Conservation (phyloP, 352 stramenopile species). For the Phytopythium oedochilum region DNA sequence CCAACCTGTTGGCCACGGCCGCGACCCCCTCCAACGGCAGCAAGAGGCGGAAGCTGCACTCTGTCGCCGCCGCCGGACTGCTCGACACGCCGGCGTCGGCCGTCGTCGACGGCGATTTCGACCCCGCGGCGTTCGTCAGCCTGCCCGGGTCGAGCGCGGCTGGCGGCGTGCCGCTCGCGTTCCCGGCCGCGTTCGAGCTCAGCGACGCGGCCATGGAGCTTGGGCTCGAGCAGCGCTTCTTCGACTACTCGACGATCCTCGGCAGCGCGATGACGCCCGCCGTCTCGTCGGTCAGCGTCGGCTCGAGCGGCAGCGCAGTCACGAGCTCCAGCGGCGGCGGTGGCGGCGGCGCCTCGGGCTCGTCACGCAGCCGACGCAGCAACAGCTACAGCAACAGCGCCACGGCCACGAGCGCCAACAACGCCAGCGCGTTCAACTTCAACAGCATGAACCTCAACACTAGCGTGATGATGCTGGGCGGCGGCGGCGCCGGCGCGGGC, state of each 20-base stretch:
- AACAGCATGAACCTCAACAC: constrained; percentile 3
- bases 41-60: constrained; percentile 42
- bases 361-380: constrained; percentile 17
- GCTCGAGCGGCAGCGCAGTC: neutral
- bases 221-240: constrained; percentile 43
- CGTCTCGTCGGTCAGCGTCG: neutral
- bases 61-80: constrained; percentile 11
- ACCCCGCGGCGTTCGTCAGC: constrained; percentile 59
- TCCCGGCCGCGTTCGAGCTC: constrained; percentile 52
- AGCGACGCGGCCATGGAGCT: constrained; percentile 43
- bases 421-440: neutral
- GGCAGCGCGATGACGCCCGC: constrained; percentile 2
- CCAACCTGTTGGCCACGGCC: neutral
- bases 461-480: constrained; percentile 1
- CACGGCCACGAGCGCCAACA: constrained; percentile 4
- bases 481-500: constrained; percentile 5
- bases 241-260: constrained; percentile 36
- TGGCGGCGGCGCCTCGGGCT: constrained; percentile 1
- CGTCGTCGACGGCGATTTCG: constrained; percentile 35
- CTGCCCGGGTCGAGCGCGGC: constrained; percentile 19
- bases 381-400: constrained; percentile 17
- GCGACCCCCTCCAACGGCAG: constrained; percentile 6
- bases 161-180: constrained; percentile 32
- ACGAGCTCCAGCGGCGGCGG: neutral
- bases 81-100: constrained; percentile 11